phyloP scores from a whole-genome alignment of 2,329 filamentous ascomycete species.

The Aspergillus tamarii region DNA sequence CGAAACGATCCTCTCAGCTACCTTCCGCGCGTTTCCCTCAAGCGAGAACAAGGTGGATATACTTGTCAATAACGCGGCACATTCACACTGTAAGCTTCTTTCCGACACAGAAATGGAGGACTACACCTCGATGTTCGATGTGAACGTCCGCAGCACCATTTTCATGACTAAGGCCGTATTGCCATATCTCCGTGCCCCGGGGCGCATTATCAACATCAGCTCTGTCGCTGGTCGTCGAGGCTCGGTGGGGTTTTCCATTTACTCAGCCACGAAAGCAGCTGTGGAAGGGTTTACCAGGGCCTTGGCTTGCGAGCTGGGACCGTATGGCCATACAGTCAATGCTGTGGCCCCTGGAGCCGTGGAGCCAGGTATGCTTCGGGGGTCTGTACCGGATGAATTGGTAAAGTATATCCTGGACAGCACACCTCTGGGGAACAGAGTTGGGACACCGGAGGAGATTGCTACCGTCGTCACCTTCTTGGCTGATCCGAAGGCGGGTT shows the following conservation, averaged over 20 bases:
- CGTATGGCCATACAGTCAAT: conserved; percentile 11
- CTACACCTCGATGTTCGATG: conserved; percentile 7
- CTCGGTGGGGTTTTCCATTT: not conserved
- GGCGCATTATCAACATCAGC: conserved; percentile 13
- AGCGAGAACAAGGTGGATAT: conserved; percentile 6
- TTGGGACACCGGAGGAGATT: conserved; percentile 10
- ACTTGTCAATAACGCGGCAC: conserved; percentile 15
- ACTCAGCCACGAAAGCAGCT: conserved; percentile 9
- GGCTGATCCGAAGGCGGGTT: conserved; percentile 4
- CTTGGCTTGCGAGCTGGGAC: conserved; percentile 11
- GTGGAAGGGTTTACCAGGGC: conserved; percentile 10
- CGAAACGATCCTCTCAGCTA: not conserved
- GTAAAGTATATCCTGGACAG: not conserved
- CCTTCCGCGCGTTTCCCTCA: conserved; percentile 2
- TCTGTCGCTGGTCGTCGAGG: conserved; percentile 4
- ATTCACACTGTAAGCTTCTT: not conserved
- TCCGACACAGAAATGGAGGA: not conserved
- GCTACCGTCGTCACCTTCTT: conserved; percentile 9
- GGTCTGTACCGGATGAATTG: not conserved
- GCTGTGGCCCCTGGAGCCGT: conserved; percentile 8
- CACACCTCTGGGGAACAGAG: conserved; percentile 10
- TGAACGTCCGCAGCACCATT: conserved; percentile 13
- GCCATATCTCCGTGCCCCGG: conserved; percentile 9
- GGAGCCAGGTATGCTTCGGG: conserved; percentile 4
- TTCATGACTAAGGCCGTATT: conserved; percentile 9